phyloP scores from a whole-genome alignment of 176 grass and related monocot species.

The Eremochloa ophiuroides region DNA sequence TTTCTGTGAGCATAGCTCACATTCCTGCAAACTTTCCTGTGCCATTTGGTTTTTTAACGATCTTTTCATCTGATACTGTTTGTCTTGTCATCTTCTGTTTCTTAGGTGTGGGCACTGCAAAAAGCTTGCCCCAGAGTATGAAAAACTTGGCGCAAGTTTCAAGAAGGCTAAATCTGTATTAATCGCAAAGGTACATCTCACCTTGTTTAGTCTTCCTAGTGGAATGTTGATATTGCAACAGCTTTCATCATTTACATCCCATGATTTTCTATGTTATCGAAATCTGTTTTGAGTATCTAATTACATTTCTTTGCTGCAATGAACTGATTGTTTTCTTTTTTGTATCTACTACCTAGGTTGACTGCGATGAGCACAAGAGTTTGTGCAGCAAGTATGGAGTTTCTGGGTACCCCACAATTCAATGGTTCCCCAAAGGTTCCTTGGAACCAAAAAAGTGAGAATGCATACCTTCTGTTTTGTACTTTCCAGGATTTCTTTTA shows the following conservation, averaged over 20 bases:
- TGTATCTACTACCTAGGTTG: conserved; percentile 70
- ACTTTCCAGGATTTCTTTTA: background rate
- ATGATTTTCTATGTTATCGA: background rate
- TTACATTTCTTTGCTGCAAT: background rate
- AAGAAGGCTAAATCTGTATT: conserved; percentile 91
- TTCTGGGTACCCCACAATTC: conserved; percentile 83
- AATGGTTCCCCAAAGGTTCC: conserved; percentile 89
- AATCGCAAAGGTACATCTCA: conserved; percentile 72
- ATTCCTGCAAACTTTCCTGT: background rate
- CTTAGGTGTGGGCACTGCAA: conserved; percentile 98
- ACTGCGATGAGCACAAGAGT: conserved; percentile 85
- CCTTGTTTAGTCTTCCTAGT: background rate
- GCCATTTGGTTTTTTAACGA: background rate
- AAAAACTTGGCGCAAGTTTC: conserved; percentile 85
- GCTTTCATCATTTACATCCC: background rate
- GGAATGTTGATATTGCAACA: background rate
- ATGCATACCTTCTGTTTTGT: background rate
- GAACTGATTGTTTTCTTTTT: background rate
- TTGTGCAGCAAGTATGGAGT: conserved; percentile 88
- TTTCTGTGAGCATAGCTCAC: background rate
- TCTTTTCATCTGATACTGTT: background rate
- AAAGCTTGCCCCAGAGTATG: conserved; percentile 98
- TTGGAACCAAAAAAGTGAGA: conserved; percentile 78
- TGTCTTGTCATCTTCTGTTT: conserved; percentile 2
- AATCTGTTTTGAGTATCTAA: background rate